These are phyloP conservation scores for Halophytophthora polymorphica DNA, from an alignment of 352 stramenopile genomes.

Conservation along the genomic window DNA sequence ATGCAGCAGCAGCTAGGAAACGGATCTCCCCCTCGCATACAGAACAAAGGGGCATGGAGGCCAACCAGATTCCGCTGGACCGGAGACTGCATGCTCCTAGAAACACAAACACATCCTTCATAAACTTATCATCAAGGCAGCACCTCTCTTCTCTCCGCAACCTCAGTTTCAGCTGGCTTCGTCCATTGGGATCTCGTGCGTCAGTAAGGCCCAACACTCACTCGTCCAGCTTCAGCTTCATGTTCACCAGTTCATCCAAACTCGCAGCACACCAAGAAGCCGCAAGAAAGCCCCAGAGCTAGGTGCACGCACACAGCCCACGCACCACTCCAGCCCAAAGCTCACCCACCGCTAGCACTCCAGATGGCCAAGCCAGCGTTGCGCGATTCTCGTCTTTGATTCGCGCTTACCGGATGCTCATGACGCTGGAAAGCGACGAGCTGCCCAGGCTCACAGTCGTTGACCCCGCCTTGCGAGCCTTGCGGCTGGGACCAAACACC, in stretches of 20 bases:
- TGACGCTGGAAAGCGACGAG: slow-evolving; percentile 71
- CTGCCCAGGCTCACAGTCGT: slow-evolving; percentile 50
- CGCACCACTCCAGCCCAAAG: too few relatives aligned
- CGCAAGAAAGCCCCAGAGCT: too few relatives aligned
- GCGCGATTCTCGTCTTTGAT: not conserved
- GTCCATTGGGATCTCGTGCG: not conserved
- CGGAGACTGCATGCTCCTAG: not conserved
- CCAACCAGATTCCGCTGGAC: not conserved
- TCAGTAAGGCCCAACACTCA: too few relatives aligned
- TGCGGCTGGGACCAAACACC: slow-evolving; percentile 92
- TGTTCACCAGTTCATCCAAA: too few relatives aligned
- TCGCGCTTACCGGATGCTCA: slow-evolving; percentile 73
- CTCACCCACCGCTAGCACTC: too few relatives aligned
- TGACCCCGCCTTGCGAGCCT: slow-evolving; percentile 59
- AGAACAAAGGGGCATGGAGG: not conserved
- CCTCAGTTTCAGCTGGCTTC: slow-evolving; percentile 11
- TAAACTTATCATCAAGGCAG: slow-evolving; percentile 25
- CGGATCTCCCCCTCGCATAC: too few relatives aligned
- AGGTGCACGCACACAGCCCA: too few relatives aligned
- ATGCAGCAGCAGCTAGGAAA: too few relatives aligned
- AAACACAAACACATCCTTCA: slow-evolving; percentile 23
- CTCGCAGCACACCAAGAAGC: too few relatives aligned
- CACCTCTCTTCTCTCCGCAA: slow-evolving; percentile 11
- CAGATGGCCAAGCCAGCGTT: too few relatives aligned
- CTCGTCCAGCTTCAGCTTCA: too few relatives aligned